Base-by-base conservation (phyloP, 2,329 filamentous ascomycete species). In the Paecilomyces fulvus region DNA sequence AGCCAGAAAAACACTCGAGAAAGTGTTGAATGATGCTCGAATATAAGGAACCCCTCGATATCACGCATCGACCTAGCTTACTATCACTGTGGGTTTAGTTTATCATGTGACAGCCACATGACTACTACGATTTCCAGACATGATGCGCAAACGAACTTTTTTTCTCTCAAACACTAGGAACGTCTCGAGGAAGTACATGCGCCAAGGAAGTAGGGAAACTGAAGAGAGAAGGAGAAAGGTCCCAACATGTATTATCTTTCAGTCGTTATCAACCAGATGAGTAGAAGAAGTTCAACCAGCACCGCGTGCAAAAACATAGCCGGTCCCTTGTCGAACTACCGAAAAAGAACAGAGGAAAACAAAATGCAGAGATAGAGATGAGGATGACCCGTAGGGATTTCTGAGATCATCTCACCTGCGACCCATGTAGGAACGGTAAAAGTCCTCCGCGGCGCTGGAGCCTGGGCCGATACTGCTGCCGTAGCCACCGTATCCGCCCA, bases 371-470 rank as follows among this genome's bases (percentile, higher is more conserved):
- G 53, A 54, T n/a, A n/a, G 5, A 51, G 21, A 12, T 37, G 33
- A 12, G 5, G 12, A 37, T 8, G 33, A 7, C 33, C 12, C 33
- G 33, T 14, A 37, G 12, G 33, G 12, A 14, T 37, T 37, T 28
- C 25, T 12, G 33, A 12, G 33, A 43, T 43, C 33, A 43, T 17
- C 33, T 28, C 50, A 88, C 73, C 87, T 82, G 62, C 88, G 80
- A 46, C 88, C 89, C 78, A 90, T 85, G 75, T 90, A 95, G 55
- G 90, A 95, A 52, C 89, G 83, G 71, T 94, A 95, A 74, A 97
- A 96, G 72, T 90, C 89, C 68, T 96, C 91, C 1, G 89, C 86
- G 14, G 88, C 86, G 67, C 89, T 87, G 57, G 80, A 76, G 10
- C 72, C 75, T 57, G 72, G 72, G 60, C 77, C 71, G 61, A 70